Conservation (phyloP, 148 eudicot genomes). For the Cornus florida region DNA sequence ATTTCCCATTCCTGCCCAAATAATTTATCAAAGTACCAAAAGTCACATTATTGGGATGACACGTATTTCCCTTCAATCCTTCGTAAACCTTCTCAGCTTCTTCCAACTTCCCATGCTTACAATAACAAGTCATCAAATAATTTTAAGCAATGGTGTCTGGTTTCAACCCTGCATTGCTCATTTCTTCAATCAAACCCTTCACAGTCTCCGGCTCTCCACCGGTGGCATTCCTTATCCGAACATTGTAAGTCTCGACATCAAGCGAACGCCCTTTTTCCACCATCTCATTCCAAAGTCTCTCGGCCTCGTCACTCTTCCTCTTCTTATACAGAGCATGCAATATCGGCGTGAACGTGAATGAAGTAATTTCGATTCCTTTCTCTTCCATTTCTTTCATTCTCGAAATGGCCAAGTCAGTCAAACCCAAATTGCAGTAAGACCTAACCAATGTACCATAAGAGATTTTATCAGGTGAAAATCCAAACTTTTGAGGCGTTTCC, state of each 20-base stretch:
- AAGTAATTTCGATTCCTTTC: constrained; percentile 56
- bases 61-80: constrained; percentile 49
- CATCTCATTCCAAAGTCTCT: constrained; percentile 69
- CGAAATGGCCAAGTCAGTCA: constrained; percentile 46
- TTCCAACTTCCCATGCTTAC: constrained; percentile 59
- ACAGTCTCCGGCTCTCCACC: constrained; percentile 54
- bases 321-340: constrained; percentile 47
- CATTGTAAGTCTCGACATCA: constrained; percentile 77
- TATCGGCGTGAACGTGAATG: constrained; percentile 53
- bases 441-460: constrained; percentile 69
- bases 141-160: constrained; percentile 72
- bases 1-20: constrained; percentile 55
- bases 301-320: constrained; percentile 55
- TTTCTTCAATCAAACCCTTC: constrained; percentile 64
- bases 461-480: constrained; percentile 47
- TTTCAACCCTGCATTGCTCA: constrained; percentile 44
- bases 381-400: constrained; percentile 55
- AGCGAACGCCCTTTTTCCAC: constrained; percentile 44
- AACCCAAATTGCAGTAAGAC: constrained; percentile 60
- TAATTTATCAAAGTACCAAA: constrained; percentile 66
- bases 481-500: constrained; percentile 54
- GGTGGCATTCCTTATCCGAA: constrained; percentile 43
- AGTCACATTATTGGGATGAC: constrained; percentile 63
- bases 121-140: constrained; percentile 71
- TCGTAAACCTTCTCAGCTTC: constrained; percentile 65